phyloP scores from a whole-genome alignment of 345 rosid genomes.

The Murraya koenigii region DNA sequence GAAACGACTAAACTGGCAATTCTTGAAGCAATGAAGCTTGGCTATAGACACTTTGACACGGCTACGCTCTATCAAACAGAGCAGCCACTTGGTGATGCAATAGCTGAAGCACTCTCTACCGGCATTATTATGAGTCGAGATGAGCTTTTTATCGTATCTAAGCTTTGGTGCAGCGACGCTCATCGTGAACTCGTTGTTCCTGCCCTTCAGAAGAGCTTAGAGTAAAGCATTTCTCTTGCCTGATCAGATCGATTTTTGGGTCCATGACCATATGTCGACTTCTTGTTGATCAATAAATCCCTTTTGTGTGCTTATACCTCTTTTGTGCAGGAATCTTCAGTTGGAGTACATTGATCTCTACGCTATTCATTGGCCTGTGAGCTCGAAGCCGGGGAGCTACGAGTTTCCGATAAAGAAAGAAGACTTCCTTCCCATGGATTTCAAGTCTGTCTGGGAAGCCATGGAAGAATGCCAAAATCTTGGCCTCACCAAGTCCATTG shows the following conservation, averaged over 20 bases:
- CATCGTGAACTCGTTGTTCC: conserved; percentile 48
- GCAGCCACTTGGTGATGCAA: conserved; percentile 45
- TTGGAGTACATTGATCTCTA: conserved; percentile 72
- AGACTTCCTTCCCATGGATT: conserved; percentile 63
- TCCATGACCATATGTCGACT: not conserved
- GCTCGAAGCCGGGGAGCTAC: conserved; percentile 53
- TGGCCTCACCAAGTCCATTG: conserved; percentile 69
- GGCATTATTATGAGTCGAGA: conserved; percentile 43
- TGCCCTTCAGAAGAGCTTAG: conserved; percentile 41
- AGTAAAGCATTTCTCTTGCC: conserved; percentile 23
- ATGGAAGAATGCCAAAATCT: conserved; percentile 72
- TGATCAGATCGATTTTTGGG: not conserved
- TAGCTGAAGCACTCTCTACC: conserved; percentile 38
- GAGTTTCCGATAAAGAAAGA: conserved; percentile 70
- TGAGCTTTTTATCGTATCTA: conserved; percentile 56
- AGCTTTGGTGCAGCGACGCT: conserved; percentile 62
- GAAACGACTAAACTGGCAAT: conserved; percentile 26
- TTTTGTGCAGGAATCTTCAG: conserved; percentile 51
- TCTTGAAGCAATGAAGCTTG: conserved; percentile 39
- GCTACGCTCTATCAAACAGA: conserved; percentile 40
- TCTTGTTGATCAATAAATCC: not conserved
- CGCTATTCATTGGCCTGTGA: conserved; percentile 85
- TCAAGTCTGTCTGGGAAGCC: conserved; percentile 59
- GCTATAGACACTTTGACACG: conserved; percentile 48
- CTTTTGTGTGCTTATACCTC: not conserved